Evolutionary conservation across 140 eudicot genomes (phyloP).

Genomic region (Flaveria floridana): DNA sequence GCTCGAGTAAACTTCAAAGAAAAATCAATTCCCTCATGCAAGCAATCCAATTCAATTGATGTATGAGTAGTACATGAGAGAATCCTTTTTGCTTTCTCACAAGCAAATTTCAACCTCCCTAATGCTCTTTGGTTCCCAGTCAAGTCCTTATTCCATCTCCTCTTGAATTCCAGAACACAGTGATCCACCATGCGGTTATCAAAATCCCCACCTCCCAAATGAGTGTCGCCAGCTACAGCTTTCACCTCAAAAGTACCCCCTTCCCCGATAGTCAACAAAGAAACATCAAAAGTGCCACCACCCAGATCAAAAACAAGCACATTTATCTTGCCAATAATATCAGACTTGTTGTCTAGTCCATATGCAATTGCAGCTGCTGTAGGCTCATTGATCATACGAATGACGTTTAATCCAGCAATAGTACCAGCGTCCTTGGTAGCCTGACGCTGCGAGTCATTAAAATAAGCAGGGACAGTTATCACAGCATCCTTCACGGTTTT

Average conservation of each 20-base stretch:
- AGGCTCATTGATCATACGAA: conserved; percentile 20
- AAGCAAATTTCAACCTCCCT: conserved; percentile 21
- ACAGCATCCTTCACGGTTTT: conserved; percentile 2
- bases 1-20: conserved; percentile 23
- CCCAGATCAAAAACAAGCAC: conserved; percentile 12
- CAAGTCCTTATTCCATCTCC: conserved; percentile 20
- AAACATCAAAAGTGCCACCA: conserved; percentile 23
- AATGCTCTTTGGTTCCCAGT: conserved; percentile 14
- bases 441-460: conserved; percentile 9
- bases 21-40: conserved; percentile 23
- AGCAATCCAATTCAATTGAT: conserved; percentile 14
- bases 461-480: conserved; percentile 25
- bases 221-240: conserved; percentile 27
- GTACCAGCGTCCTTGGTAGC: conserved; percentile 19
- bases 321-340: conserved; percentile 1
- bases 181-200: conserved; percentile 20
- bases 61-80: conserved; percentile 12
- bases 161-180: conserved; percentile 19
- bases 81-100: conserved; percentile 28
- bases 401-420: conserved; percentile 21
- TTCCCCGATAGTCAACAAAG: conserved; percentile 5
- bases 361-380: conserved; percentile 24
- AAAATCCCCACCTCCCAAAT: conserved; percentile 27
- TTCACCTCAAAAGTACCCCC: conserved; percentile 17
- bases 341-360: conserved; percentile 4